Percentiles rank a stretch among this genome's conserved stretches.
Conservation (phyloP, 2,329 filamentous ascomycete species). For the Xylaria sp. region DNA sequence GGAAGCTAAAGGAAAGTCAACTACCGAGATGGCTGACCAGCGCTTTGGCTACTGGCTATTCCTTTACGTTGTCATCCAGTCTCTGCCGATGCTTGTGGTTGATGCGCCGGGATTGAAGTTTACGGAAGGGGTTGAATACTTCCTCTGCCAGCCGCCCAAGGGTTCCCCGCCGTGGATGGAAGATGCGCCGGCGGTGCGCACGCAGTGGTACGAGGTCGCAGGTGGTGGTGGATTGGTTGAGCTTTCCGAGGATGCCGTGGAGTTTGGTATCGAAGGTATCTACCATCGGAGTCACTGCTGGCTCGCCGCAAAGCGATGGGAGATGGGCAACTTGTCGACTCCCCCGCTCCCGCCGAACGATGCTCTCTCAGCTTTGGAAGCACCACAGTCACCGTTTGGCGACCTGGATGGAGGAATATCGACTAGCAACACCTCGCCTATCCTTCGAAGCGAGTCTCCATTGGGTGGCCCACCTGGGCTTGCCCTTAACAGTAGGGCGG, state of each 20-base stretch:
- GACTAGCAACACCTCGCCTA: constrained; percentile 20
- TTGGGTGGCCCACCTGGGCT: constrained; percentile 24
- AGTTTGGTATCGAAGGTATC: constrained; percentile 37
- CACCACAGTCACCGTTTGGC: constrained; percentile 31
- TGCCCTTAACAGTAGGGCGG: constrained; percentile 25
- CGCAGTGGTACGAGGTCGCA: constrained; percentile 70
- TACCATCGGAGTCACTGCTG: constrained; percentile 35
- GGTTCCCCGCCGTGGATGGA: constrained; percentile 69
- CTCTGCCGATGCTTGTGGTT: constrained; percentile 69
- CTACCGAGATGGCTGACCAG: constrained; percentile 64
- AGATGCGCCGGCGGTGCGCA: constrained; percentile 57
- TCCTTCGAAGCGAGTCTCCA: constrained; percentile 30
- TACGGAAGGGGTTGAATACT: constrained; percentile 72
- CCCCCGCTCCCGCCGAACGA: constrained; percentile 23
- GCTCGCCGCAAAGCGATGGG: constrained; percentile 33
- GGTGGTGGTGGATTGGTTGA: constrained; percentile 56
- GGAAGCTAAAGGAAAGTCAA: constrained; percentile 57
- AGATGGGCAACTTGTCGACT: constrained; percentile 24
- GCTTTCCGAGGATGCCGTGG: constrained; percentile 54
- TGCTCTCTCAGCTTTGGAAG: constrained; percentile 26
- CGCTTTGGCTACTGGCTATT: constrained; percentile 77
- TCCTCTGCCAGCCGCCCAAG: constrained; percentile 70
- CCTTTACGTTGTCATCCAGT: constrained; percentile 71
- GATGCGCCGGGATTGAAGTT: constrained; percentile 66
- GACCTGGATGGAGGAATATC: constrained; percentile 27